phyloP scores from a whole-genome alignment of 2,329 filamentous ascomycete species.

The Metarhizium anisopliae region DNA sequence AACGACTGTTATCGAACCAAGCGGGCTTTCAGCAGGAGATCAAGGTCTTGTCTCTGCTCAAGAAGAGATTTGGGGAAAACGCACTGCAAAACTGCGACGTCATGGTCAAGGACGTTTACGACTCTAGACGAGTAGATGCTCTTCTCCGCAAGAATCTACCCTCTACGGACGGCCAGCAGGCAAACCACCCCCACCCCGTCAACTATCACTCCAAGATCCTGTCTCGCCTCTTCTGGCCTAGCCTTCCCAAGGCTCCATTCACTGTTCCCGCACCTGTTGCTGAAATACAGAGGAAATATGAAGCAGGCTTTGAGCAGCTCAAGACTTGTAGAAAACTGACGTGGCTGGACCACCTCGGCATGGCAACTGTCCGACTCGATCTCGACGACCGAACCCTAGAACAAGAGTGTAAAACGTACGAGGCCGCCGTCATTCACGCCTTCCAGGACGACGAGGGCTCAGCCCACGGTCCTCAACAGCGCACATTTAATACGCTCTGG shows the following conservation, averaged over 20 bases:
- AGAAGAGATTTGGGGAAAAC: conserved; percentile 77
- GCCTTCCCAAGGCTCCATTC: conserved; percentile 62
- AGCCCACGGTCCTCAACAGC: conserved; percentile 24
- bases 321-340: conserved; percentile 80
- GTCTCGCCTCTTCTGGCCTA: conserved; percentile 89
- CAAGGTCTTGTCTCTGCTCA: conserved; percentile 76
- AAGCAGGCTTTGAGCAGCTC: conserved; percentile 64
- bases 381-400: conserved; percentile 69
- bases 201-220: conserved; percentile 74
- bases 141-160: conserved; percentile 44
- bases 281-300: conserved; percentile 60
- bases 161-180: conserved; percentile 6
- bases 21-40: conserved; percentile 68
- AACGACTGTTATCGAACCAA: conserved; percentile 62
- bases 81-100: conserved; percentile 90
- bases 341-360: conserved; percentile 78
- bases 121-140: conserved; percentile 67
- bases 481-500: conserved; percentile 45
- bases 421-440: conserved; percentile 78
- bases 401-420: conserved; percentile 70
- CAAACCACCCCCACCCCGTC: conserved; percentile 8
- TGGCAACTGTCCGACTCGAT: conserved; percentile 71
- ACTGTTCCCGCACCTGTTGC: conserved; percentile 49
- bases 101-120: conserved; percentile 89
- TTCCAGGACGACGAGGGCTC: conserved; percentile 50